phyloP scores from a whole-genome alignment of 2,329 filamentous ascomycete species.

The Sarocladium kiliense region DNA sequence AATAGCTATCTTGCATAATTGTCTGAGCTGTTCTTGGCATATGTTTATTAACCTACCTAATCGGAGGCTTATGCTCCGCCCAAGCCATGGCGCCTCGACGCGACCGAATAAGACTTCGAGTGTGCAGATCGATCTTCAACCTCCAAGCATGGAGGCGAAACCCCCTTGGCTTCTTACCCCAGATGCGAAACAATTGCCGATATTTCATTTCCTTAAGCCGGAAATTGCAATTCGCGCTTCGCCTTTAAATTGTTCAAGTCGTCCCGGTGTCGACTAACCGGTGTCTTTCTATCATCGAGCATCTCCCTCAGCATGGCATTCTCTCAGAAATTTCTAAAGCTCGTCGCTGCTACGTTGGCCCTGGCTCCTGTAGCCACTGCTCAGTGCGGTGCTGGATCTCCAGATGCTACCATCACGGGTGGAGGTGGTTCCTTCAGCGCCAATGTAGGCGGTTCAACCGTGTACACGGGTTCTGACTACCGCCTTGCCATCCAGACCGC shows the following conservation, averaged over 20 bases:
- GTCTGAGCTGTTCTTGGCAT: no score
- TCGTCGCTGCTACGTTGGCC: not conserved
- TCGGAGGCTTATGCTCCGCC: not conserved
- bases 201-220: no score
- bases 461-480: slow-evolving; percentile 51
- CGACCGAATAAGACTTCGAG: not conserved
- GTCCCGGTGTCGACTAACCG: no score
- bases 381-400: slow-evolving; percentile 43
- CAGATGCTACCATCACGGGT: slow-evolving; percentile 41
- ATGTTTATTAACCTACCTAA: no score
- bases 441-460: slow-evolving; percentile 33
- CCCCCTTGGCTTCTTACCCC: not conserved
- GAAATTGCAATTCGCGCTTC: no score
- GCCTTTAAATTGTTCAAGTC: no score
- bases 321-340: not conserved
- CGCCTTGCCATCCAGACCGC: slow-evolving; percentile 48
- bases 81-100: no score
- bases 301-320: no score
- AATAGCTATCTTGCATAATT: not conserved
- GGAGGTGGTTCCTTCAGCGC: slow-evolving; percentile 39
- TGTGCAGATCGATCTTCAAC: not conserved
- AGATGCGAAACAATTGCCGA: not conserved
- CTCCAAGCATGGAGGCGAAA: no score
- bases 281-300: no score
- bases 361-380: slow-evolving; percentile 16